Conservation (phyloP, 2,329 filamentous ascomycete species). For the Sporothrix curviconia region DNA sequence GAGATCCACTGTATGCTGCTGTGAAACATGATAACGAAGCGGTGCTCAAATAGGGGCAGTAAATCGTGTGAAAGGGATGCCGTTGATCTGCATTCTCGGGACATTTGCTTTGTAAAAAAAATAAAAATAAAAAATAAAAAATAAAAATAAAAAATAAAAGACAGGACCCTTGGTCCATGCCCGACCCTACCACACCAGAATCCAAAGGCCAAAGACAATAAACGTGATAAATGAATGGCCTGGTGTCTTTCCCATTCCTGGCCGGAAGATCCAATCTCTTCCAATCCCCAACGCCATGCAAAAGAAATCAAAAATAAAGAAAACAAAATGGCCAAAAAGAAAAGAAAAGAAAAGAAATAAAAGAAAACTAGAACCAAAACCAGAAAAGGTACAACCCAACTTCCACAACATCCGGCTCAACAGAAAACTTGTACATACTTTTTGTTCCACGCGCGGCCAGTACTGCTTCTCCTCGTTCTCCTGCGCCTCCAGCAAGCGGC, state of each 20-base stretch:
- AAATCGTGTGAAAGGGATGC: too few relatives aligned
- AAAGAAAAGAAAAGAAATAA: neutral
- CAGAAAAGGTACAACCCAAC: neutral
- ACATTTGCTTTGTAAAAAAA: too few relatives aligned
- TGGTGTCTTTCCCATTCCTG: neutral
- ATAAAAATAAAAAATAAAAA: too few relatives aligned
- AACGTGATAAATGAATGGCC: neutral
- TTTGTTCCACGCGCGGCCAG: conserved; percentile 74
- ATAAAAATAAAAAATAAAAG: too few relatives aligned
- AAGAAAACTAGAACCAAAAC: neutral
- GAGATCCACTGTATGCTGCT: too few relatives aligned
- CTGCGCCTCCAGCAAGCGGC: conserved; percentile 67
- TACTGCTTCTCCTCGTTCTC: conserved; percentile 65
- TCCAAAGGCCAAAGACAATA: too few relatives aligned
- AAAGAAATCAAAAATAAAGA: neutral
- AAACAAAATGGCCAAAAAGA: neutral
- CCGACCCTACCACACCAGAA: too few relatives aligned
- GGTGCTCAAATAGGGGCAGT: too few relatives aligned
- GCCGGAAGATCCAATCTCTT: neutral
- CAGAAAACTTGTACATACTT: conserved; percentile 71
- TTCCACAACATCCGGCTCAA: conserved; percentile 31
- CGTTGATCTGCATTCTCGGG: too few relatives aligned
- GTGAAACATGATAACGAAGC: too few relatives aligned
- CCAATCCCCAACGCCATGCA: conserved; percentile 12
- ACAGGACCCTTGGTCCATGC: too few relatives aligned